Evolutionary conservation across 331 rosid genomes (phyloP), one percentile per base, ranked within the genome.

Genomic region (Malus hybrid): DNA sequence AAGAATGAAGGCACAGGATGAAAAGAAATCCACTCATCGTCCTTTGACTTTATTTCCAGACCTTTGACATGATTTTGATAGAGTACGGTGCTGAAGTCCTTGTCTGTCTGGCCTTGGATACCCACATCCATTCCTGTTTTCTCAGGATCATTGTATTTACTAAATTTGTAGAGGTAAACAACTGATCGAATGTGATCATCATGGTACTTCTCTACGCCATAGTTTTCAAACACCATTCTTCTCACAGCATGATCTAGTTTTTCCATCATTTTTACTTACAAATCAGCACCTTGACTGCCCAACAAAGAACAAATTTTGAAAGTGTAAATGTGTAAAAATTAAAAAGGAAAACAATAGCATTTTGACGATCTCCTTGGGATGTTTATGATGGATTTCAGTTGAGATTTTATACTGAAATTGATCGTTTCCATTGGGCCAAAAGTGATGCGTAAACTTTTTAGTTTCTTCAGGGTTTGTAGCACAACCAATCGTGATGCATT

Each of bases 171-270:
- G 34, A 1, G 10, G 11, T 72, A 10, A 2, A 7, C 4, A 2
- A 32, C 14, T 1, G 77, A 63, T 27, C 50, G 69, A 4, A 68
- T 10, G 48, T 42, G 48, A 42, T 42, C 48, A 42, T 42, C 48
- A 11, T 42, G 14, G 48, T 42, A 42, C 14, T 42, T 3, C 48
- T 11, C 48, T 11, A 42, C 48, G 1, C 48, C 48, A 3, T 42
- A 42, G 48, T 28, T 83, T 61, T 85, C 89, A 79, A 75, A 85
- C 42, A 79, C 70, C 83, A 85, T 85, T 68, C 62, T 69, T 12
- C 77, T 79, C 10, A 72, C 74, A 2, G 64, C 31, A 19, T 72
- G 80, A 13, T 87, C 86, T n/a, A 57, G 5, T 4, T 57, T 11
- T 20, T 6, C 29, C 63, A 57, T 57, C 63, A 57, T 14, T 57